These are phyloP conservation scores for Lotus japonicus DNA, from an alignment of 306 rosid species.

Conservation along the genomic window DNA sequence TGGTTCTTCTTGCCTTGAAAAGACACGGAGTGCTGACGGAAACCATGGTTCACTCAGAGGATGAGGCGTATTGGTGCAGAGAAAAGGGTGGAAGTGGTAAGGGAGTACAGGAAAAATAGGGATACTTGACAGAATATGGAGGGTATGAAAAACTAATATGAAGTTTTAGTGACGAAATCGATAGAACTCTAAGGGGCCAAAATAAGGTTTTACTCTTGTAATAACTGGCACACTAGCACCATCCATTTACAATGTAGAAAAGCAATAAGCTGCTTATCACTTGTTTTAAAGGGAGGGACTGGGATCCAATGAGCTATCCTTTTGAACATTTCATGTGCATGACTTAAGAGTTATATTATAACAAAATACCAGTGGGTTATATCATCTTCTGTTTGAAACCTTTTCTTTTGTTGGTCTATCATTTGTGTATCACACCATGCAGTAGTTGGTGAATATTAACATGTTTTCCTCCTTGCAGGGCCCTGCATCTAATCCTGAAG, in stretches of 20 bases:
- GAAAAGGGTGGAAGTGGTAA: not conserved
- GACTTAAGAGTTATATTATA: not conserved
- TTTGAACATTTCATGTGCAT: not conserved
- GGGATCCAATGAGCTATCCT: not conserved
- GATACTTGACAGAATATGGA: not conserved
- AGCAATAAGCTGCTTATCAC: not conserved
- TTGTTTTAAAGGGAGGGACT: not conserved
- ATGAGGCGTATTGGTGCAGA: not conserved
- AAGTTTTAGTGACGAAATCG: too few species aligned
- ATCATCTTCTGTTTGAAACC: not conserved
- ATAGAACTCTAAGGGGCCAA: not conserved
- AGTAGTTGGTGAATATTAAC: slow-evolving; percentile 1
- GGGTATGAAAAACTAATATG: too few species aligned
- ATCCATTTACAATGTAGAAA: not conserved
- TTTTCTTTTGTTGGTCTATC: not conserved
- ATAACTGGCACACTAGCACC: not conserved
- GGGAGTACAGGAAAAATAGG: not conserved
- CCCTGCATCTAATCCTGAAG: slow-evolving; percentile 84
- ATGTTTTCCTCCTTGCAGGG: slow-evolving; percentile 47
- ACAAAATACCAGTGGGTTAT: not conserved
- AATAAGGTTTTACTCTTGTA: not conserved
- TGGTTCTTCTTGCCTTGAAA: too few species aligned
- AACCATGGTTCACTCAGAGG: not conserved
- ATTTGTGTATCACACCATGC: not conserved
- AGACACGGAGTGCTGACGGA: too few species aligned